A percentile compares a stretch with the other conserved stretches of the same genome.
Evolutionary conservation across 2,329 filamentous ascomycete species (phyloP).

Genomic region (Monosporascus ibericus): DNA sequence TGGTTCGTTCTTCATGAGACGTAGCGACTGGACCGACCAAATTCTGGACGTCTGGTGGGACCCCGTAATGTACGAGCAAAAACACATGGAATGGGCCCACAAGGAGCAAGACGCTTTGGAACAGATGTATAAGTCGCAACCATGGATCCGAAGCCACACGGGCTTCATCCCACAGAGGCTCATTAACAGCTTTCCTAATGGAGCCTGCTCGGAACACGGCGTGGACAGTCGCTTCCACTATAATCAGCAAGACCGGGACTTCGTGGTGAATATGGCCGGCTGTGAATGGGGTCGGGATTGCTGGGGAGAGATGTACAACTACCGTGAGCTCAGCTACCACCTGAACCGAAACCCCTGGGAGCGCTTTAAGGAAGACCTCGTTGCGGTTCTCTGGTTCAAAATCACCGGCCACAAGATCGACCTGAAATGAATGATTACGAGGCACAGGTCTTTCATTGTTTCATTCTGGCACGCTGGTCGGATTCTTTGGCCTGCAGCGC

Average conservation of each 20-base stretch:
- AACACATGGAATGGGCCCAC: slow-evolving; percentile 98
- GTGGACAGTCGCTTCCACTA: slow-evolving; percentile 81
- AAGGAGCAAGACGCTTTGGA: slow-evolving; percentile 96
- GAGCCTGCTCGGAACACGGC: slow-evolving; percentile 75
- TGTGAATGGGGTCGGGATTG: slow-evolving; percentile 97
- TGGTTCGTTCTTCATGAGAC: slow-evolving; percentile 86
- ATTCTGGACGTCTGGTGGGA: slow-evolving; percentile 98
- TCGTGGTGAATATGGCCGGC: slow-evolving; percentile 96
- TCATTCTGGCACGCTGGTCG: background rate
- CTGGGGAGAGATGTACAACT: slow-evolving; percentile 97
- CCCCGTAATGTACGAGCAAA: slow-evolving; percentile 93
- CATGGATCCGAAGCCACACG: slow-evolving; percentile 84
- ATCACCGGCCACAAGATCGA: slow-evolving; percentile 56
- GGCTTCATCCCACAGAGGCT: slow-evolving; percentile 86
- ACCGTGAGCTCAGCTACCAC: slow-evolving; percentile 83
- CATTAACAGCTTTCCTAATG: slow-evolving; percentile 90
- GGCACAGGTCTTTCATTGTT: background rate
- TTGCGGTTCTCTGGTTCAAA: slow-evolving; percentile 57
- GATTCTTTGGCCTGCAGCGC: background rate
- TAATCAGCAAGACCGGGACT: slow-evolving; percentile 76
- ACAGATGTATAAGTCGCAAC: slow-evolving; percentile 83
- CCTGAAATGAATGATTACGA: slow-evolving; percentile 30
- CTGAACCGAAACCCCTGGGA: slow-evolving; percentile 83
- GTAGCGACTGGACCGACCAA: slow-evolving; percentile 83
- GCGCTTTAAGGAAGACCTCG: slow-evolving; percentile 60